phyloP scores from a whole-genome alignment of 768 basidiomycete species.

The Lactarius deliciosus region DNA sequence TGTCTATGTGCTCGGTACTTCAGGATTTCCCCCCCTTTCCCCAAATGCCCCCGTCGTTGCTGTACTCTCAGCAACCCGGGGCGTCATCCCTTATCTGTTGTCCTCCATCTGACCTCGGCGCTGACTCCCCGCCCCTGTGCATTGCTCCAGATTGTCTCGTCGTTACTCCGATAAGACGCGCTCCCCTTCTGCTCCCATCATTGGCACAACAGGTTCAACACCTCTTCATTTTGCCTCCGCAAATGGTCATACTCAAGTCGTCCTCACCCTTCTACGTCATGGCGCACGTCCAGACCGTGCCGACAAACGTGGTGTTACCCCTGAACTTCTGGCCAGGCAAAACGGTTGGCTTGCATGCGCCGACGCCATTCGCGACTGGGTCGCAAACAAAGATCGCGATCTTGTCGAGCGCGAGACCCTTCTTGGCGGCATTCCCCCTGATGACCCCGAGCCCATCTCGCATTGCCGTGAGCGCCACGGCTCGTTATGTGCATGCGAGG shows the following conservation, averaged over 20 bases:
- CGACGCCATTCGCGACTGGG: conserved; percentile 66
- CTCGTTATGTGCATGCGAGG: conserved; percentile 21
- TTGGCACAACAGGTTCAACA: conserved; percentile 85
- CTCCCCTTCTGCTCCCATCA: conserved; percentile 65
- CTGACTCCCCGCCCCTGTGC: not conserved
- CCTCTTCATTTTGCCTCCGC: conserved; percentile 97
- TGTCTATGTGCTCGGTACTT: conserved; percentile 31
- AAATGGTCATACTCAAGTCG: conserved; percentile 81
- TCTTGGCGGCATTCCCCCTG: conserved; percentile 28
- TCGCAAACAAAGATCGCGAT: conserved; percentile 60
- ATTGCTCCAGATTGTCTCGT: conserved; percentile 56
- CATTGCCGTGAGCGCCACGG: conserved; percentile 37
- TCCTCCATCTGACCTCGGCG: conserved; percentile 5
- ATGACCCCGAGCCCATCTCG: conserved; percentile 36
- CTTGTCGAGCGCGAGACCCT: conserved; percentile 48
- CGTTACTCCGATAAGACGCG: conserved; percentile 72
- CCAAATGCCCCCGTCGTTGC: not conserved
- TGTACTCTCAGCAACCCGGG: not conserved
- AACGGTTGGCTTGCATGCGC: conserved; percentile 82
- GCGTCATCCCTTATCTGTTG: not conserved
- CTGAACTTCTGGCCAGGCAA: conserved; percentile 77
- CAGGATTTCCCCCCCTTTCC: not conserved
- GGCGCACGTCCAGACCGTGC: conserved; percentile 79
- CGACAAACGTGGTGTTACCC: conserved; percentile 91
- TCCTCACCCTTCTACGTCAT: conserved; percentile 75